Evolutionary conservation across 257 asterid species (phyloP).

Genomic region (Euphrasia confusa): DNA sequence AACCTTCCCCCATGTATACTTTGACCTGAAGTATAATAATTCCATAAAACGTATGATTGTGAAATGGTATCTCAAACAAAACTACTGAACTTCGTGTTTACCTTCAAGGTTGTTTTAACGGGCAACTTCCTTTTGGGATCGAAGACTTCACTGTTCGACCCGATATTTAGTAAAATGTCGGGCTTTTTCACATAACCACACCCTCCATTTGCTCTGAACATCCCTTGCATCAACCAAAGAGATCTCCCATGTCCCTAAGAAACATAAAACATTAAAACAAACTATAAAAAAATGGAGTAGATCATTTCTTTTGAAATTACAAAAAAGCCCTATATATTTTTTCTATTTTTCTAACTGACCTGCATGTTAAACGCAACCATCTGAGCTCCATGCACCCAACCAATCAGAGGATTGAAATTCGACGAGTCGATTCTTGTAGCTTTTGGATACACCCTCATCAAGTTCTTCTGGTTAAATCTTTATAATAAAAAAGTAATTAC

Average conservation of each 20-base stretch:
- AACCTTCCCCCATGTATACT: conserved; percentile 73
- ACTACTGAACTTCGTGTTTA: conserved; percentile 7
- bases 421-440: conserved; percentile 69
- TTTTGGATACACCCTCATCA: conserved; percentile 82
- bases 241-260: conserved; percentile 58
- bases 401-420: conserved; percentile 66
- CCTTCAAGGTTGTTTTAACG: conserved; percentile 54
- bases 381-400: conserved; percentile 81
- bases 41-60: too few relatives aligned
- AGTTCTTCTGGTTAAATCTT: conserved; percentile 69
- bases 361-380: conserved; percentile 91
- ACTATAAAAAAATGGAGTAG: too few relatives aligned
- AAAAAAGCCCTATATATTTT: not conserved
- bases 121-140: conserved; percentile 50
- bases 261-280: too few relatives aligned
- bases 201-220: conserved; percentile 80
- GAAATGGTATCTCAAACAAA: not conserved
- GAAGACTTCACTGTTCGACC: conserved; percentile 40
- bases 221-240: conserved; percentile 82
- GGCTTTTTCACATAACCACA: conserved; percentile 85
- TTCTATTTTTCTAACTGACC: conserved; percentile 27
- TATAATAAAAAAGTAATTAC: not conserved
- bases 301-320: too few relatives aligned
- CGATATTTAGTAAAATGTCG: conserved; percentile 39
- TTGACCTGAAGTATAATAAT: conserved; percentile 39